A percentile compares a stretch with the other conserved stretches of the same genome.
These are phyloP conservation scores for Xylaria sp. DNA, from an alignment of 2,329 filamentous ascomycete genomes.

Conservation along the genomic window DNA sequence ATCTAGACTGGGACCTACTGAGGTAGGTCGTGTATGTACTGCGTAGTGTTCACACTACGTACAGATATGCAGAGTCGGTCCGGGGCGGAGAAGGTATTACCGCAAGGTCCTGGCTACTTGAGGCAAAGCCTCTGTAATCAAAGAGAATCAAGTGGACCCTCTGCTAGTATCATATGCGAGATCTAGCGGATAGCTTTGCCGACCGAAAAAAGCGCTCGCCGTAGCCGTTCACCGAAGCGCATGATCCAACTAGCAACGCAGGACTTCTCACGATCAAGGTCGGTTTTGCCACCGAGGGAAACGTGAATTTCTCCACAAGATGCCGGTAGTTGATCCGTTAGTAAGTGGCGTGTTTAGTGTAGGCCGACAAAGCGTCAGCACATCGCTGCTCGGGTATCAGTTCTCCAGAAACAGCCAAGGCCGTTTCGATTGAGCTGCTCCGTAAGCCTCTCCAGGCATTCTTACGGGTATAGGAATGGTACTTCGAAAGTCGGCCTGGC, in stretches of 20 bases:
- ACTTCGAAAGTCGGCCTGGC: conserved; percentile 37
- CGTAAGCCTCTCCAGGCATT: conserved; percentile 40
- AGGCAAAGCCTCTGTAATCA: not conserved
- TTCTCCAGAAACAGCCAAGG: conserved; percentile 38
- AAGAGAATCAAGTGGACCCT: not conserved
- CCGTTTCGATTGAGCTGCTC: conserved; percentile 28
- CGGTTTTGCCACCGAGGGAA: conserved; percentile 4
- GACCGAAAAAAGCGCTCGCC: not conserved
- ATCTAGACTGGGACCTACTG: not conserved
- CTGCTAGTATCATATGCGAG: not conserved
- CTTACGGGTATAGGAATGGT: conserved; percentile 48
- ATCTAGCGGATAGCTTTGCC: not conserved
- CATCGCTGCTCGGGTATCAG: conserved; percentile 11
- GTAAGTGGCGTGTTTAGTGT: conserved; percentile 1
- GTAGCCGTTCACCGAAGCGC: not conserved
- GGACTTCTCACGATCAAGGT: conserved; percentile 12
- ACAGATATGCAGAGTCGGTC: not conserved
- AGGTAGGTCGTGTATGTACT: too few species aligned
- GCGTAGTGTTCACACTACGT: too few species aligned
- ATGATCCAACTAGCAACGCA: conserved; percentile 7
- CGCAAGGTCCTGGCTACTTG: not conserved
- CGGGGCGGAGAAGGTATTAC: not conserved
- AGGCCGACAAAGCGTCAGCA: conserved; percentile 1
- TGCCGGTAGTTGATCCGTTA: conserved; percentile 5
- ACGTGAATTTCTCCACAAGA: conserved; percentile 6